Evolutionary conservation across 1,139 yeast species (phyloP), one percentile per base, ranked within the genome.

Genomic region (Taphrina deformans): DNA sequence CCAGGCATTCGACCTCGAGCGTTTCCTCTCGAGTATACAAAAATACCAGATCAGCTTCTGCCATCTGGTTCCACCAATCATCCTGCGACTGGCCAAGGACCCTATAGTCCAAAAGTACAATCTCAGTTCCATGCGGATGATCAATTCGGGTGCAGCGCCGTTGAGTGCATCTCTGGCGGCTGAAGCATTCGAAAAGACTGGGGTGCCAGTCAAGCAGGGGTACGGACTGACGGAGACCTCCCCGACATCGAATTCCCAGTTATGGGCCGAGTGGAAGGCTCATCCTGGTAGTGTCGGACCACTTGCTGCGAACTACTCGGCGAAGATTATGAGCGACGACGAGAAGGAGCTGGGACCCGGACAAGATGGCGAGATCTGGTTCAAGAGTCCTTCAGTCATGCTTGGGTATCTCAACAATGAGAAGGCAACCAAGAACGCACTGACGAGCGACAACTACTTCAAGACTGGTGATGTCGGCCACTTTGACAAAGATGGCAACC

Each of bases 171-270:
- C 56, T 3, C 44, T 62, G 9, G 70, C 74, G 7, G 66, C 60
- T 2, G 71, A 72, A 2, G 76, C 76, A 3, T 64, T 67, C 56
- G 62, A 53, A 1, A 51, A 50, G 29, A 46, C 59, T 29, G 44
- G 52, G 18, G 56, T 62, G 35, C 65, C 65, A 14, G 50, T 62
- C 45, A 62, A 62, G 31, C 65, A 62, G 35, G 65, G 65, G 69
- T 93, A 93, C 76, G 99, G 99, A 68, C 83, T 93, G 72, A 93
- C 99, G 45, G 99, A 93, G 79, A 90, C 98, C 21, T 88, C 88
- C 71, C 98, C 98, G 55, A 90, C 88, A 76, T 83, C 93, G 18
- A 79, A 90, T 55, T 82, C 93, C 71, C 77, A 84, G 71, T 85
- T 84, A 68, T 87, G 88, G 66, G 75, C 79, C 38, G 80, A 82